These are phyloP conservation scores for Athelia sp. DNA, from an alignment of 1,284 basidiomycete species.

Conservation along the genomic window DNA sequence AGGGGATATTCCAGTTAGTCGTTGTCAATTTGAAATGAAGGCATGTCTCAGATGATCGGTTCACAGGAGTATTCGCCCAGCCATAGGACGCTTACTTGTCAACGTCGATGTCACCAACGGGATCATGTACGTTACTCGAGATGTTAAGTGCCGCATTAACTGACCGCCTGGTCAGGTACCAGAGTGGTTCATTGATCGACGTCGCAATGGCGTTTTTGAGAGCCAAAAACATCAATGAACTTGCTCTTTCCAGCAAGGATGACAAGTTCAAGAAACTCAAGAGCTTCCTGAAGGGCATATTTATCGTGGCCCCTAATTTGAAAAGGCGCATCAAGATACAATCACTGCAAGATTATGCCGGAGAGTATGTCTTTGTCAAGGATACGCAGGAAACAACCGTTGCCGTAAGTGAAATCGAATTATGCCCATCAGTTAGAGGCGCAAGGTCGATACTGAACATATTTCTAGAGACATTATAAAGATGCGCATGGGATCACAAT, in stretches of 20 bases:
- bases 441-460: too few relatives aligned
- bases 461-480: conserved; percentile 32
- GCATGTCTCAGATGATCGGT: not conserved
- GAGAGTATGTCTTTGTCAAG: conserved; percentile 25
- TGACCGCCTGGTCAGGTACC: conserved; percentile 23
- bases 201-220: conserved; percentile 20
- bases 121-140: conserved; percentile 9
- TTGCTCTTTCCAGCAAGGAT: conserved; percentile 14
- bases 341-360: conserved; percentile 7
- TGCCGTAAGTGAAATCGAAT: too few relatives aligned
- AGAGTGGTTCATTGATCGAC: conserved; percentile 22
- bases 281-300: conserved; percentile 25
- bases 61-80: conserved; percentile 38
- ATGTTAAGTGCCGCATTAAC: not conserved
- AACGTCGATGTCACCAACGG: conserved; percentile 44
- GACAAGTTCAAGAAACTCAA: conserved; percentile 22
- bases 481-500: conserved; percentile 25
- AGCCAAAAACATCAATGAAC: conserved; percentile 12
- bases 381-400: conserved; percentile 27
- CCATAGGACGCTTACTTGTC: conserved; percentile 31
- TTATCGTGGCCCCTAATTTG: conserved; percentile 17
- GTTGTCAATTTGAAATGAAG: not conserved
- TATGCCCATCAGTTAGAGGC: too few relatives aligned
- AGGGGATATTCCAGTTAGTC: conserved; percentile 1
- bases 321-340: conserved; percentile 14